A percentile compares a stretch with the other conserved stretches of the same genome.
Conservation (phyloP, 495 filamentous ascomycete genomes). For the Letharia columbiana region DNA sequence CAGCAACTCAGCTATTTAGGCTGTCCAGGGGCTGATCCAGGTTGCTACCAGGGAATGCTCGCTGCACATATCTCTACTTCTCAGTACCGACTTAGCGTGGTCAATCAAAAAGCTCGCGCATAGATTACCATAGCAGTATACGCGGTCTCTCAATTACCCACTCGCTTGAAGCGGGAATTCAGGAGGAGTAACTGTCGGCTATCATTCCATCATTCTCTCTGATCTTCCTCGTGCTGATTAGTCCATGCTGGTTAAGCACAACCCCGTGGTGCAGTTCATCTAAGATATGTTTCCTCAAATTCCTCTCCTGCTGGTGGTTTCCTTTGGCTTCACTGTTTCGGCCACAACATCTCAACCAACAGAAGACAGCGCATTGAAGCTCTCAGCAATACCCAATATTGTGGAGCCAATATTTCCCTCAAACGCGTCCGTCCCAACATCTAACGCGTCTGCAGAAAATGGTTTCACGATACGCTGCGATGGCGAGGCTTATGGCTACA, state of each 20-base stretch:
- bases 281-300: background rate
- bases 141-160: background rate
- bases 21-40: background rate
- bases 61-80: background rate
- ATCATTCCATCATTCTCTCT: background rate
- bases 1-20: background rate
- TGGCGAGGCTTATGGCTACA: background rate
- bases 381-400: background rate
- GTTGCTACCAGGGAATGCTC: background rate
- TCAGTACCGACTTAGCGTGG: no score
- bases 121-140: background rate
- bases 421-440: background rate
- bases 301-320: background rate
- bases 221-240: background rate
- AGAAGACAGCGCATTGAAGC: background rate
- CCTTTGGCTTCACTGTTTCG: background rate
- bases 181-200: background rate
- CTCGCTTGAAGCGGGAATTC: background rate
- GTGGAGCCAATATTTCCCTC: background rate
- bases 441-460: background rate
- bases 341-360: background rate
- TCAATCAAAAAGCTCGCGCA: background rate
- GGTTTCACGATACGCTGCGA: background rate
- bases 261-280: background rate
- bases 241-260: background rate